These are phyloP conservation scores for Suhomyces yuchorum DNA, from an alignment of 1,139 yeast genomes.

Conservation along the genomic window DNA sequence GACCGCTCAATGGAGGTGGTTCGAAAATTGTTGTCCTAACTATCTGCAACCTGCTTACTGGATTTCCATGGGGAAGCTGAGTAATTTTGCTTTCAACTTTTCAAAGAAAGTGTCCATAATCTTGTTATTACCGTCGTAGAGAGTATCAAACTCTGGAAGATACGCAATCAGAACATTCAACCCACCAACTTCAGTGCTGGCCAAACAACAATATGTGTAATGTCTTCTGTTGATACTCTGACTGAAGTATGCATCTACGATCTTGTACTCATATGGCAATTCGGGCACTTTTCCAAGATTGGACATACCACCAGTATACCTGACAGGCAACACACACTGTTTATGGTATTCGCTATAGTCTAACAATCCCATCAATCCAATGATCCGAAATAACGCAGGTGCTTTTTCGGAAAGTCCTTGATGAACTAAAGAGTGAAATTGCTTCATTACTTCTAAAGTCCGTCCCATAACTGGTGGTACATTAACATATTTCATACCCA, in stretches of 20 bases:
- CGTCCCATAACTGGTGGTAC: constrained; percentile 19
- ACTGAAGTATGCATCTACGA: neutral
- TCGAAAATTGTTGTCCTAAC: too few species aligned
- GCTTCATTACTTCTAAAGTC: neutral
- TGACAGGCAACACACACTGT: constrained; percentile 8
- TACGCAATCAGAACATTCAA: constrained; percentile 3
- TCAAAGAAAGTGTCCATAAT: constrained; percentile 2
- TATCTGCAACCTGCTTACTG: too few species aligned
- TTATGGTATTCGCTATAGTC: neutral
- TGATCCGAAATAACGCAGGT: neutral
- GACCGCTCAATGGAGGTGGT: too few species aligned
- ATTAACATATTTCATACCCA: constrained; percentile 19
- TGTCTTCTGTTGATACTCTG: neutral
- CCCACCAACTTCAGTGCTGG: constrained; percentile 7
- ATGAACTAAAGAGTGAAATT: neutral
- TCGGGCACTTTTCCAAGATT: constrained; percentile 22
- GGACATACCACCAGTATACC: constrained; percentile 23
- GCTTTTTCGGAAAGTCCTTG: neutral
- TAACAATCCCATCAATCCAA: neutral
- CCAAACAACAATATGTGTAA: constrained; percentile 1
- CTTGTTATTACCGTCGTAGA: neutral
- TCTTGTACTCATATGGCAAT: neutral
- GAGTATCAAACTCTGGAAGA: constrained; percentile 5
- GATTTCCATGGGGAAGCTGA: neutral
- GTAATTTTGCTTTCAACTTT: neutral